Evolutionary conservation across 805 yeast species (phyloP).

Genomic region (Myxozyma mucilagina): DNA sequence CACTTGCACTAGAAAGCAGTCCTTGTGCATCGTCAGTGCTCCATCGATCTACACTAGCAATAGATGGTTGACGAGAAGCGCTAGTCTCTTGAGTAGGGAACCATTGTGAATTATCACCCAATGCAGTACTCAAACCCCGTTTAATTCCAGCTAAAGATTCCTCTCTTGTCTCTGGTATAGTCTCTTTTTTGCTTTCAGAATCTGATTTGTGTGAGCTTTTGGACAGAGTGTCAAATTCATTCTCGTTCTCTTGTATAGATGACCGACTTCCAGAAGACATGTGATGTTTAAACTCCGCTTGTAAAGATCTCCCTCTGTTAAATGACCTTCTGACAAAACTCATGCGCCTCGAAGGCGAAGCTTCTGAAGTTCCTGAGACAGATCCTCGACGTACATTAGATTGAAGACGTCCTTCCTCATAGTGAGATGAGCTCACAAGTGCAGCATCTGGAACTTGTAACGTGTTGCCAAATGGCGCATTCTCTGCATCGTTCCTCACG

Average conservation of each 20-base stretch:
- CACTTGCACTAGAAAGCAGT: neutral
- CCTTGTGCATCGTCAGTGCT: slow-evolving; percentile 1
- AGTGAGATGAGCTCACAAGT: neutral
- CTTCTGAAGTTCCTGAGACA: too few species aligned
- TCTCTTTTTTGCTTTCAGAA: too few species aligned
- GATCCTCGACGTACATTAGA: too few species aligned
- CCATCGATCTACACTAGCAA: neutral
- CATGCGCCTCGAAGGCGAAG: too few species aligned
- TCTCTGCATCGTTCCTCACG: neutral
- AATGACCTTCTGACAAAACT: too few species aligned
- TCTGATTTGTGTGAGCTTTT: too few species aligned
- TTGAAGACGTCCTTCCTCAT: too few species aligned
- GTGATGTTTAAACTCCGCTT: too few species aligned
- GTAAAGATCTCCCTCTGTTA: too few species aligned
- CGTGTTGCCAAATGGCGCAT: neutral
- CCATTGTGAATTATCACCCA: slow-evolving; percentile 5
- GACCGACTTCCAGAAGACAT: too few species aligned
- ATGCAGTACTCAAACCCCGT: neutral
- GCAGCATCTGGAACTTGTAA: neutral
- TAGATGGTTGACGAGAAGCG: neutral
- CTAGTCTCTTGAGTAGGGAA: neutral
- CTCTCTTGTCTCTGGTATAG: neutral
- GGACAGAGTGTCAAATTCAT: too few species aligned
- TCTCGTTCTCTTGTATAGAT: too few species aligned
- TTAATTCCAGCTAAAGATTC: neutral